phyloP scores from a whole-genome alignment of 2,329 filamentous ascomycete species.

The Sarocladiaceae sp. region DNA sequence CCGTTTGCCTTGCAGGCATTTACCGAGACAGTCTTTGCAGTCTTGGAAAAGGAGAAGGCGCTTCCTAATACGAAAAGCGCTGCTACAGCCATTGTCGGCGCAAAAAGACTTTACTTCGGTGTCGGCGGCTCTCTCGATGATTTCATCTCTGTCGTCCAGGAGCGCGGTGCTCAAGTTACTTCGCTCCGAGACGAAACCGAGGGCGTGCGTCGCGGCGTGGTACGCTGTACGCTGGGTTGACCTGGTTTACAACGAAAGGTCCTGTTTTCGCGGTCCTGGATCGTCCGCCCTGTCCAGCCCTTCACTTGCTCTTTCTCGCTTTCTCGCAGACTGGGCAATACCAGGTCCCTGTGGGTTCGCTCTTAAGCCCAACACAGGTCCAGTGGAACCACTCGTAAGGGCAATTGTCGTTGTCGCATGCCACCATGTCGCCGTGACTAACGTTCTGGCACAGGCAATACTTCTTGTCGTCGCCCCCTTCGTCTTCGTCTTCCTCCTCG shows the following conservation, averaged over 20 bases:
- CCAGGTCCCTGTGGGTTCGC: slow-evolving; percentile 62
- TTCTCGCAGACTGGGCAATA: slow-evolving; percentile 58
- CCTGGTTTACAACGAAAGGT: not conserved
- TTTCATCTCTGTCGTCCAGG: slow-evolving; percentile 51
- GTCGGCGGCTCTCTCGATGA: slow-evolving; percentile 77
- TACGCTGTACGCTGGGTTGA: slow-evolving; percentile 37
- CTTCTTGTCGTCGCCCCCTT: slow-evolving; percentile 70
- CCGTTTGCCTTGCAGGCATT: slow-evolving; percentile 65
- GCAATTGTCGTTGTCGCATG: slow-evolving; percentile 78
- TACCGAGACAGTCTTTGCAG: slow-evolving; percentile 55
- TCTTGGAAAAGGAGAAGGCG: slow-evolving; percentile 42
- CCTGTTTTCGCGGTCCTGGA: not conserved
- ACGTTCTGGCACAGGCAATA: slow-evolving; percentile 81
- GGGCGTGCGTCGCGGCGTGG: slow-evolving; percentile 56
- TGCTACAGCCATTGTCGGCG: slow-evolving; percentile 61
- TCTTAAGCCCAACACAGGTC: slow-evolving; percentile 63
- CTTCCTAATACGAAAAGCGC: slow-evolving; percentile 25
- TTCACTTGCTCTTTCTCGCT: slow-evolving; percentile 20
- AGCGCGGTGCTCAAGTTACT: slow-evolving; percentile 41
- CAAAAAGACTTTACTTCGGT: slow-evolving; percentile 78
- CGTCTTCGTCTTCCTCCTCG: slow-evolving; percentile 55
- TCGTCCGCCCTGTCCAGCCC: not conserved
- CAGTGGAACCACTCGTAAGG: slow-evolving; percentile 86
- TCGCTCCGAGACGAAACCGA: slow-evolving; percentile 52
- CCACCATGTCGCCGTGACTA: slow-evolving; percentile 83